A percentile compares a stretch with the other conserved stretches of the same genome.
Evolutionary conservation across 2,329 filamentous ascomycete genomes (phyloP).

Genomic region (Cordyceps cateniannulata): DNA sequence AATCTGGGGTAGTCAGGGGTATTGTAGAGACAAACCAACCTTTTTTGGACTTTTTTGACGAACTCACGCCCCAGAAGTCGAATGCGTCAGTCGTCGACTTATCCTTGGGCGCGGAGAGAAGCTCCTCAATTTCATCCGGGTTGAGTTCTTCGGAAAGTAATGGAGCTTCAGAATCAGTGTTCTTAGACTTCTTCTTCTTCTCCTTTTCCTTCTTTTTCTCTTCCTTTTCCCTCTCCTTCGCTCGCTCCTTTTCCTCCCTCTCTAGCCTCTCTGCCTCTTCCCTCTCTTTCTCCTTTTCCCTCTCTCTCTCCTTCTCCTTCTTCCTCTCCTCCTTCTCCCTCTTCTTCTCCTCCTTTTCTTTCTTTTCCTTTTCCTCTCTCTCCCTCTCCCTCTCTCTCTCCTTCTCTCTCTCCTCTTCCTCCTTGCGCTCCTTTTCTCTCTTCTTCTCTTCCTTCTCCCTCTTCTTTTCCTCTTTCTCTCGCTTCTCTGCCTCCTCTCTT

Average conservation of each 20-base stretch:
- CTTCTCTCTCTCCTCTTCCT: conserved; percentile 15
- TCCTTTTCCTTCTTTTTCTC: conserved; percentile 20
- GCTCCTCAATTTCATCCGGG: conserved; percentile 37
- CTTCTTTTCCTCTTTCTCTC: conserved; percentile 18
- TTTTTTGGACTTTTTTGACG: conserved; percentile 39
- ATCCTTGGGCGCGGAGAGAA: conserved; percentile 27
- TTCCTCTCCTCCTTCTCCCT: conserved; percentile 20
- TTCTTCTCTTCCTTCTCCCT: conserved; percentile 16
- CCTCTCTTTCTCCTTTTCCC: conserved; percentile 19
- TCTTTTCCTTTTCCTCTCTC: conserved; percentile 16
- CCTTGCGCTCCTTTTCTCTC: conserved; percentile 17
- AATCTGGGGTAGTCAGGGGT: conserved; percentile 19
- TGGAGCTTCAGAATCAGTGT: conserved; percentile 13
- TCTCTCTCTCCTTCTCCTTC: conserved; percentile 19
- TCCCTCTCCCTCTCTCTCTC: conserved; percentile 14
- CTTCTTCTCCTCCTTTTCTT: conserved; percentile 9
- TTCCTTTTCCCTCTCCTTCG: conserved; percentile 19
- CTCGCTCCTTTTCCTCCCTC: conserved; percentile 14
- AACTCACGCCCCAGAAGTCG: conserved; percentile 48
- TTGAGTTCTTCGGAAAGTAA: conserved; percentile 27
- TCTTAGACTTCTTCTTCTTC: conserved; percentile 21
- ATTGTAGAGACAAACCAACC: conserved; percentile 23
- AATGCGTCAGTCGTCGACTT: conserved; percentile 38
- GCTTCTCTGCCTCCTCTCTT: conserved; percentile 16
- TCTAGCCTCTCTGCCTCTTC: conserved; percentile 16